These are phyloP conservation scores for Fusarium graminum DNA, from an alignment of 2,329 filamentous ascomycete species.

Conservation along the genomic window DNA sequence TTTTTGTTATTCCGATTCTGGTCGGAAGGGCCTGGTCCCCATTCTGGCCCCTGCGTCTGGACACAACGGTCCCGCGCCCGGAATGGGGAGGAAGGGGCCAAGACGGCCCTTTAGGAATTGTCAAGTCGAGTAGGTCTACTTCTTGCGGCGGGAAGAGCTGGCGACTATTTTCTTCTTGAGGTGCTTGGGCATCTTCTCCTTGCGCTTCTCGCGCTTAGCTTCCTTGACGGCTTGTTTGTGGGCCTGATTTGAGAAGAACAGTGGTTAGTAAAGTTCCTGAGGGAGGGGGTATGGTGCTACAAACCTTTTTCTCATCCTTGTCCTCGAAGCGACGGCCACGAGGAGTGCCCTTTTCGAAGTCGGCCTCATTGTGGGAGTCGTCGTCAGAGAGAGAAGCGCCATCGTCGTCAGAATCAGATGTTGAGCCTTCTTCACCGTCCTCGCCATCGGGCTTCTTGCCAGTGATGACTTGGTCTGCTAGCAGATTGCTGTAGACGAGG, in stretches of 20 bases:
- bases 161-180: constrained; percentile 90
- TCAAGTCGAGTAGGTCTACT: constrained; percentile 54
- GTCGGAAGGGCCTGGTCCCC: not conserved
- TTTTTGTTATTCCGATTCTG: constrained; percentile 9
- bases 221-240: constrained; percentile 96
- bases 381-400: constrained; percentile 62
- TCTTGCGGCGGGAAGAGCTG: constrained; percentile 72
- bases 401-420: constrained; percentile 61
- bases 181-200: constrained; percentile 96
- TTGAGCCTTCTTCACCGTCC: constrained; percentile 52
- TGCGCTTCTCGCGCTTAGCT: constrained; percentile 91
- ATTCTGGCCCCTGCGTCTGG: constrained; percentile 18
- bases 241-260: constrained; percentile 49
- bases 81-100: constrained; percentile 1
- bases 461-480: constrained; percentile 75
- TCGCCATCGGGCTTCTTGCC: constrained; percentile 55
- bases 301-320: constrained; percentile 86
- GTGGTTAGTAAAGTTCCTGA: constrained; percentile 42
- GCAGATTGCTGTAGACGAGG: constrained; percentile 86
- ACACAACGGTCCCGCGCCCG: constrained; percentile 18
- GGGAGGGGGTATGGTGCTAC: constrained; percentile 27
- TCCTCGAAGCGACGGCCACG: constrained; percentile 89
- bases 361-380: constrained; percentile 63
- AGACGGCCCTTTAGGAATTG: constrained; percentile 6
- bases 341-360: constrained; percentile 75